These are phyloP conservation scores for Ophiostoma angusticollis DNA, from an alignment of 2,329 filamentous ascomycete genomes.

Conservation along the genomic window DNA sequence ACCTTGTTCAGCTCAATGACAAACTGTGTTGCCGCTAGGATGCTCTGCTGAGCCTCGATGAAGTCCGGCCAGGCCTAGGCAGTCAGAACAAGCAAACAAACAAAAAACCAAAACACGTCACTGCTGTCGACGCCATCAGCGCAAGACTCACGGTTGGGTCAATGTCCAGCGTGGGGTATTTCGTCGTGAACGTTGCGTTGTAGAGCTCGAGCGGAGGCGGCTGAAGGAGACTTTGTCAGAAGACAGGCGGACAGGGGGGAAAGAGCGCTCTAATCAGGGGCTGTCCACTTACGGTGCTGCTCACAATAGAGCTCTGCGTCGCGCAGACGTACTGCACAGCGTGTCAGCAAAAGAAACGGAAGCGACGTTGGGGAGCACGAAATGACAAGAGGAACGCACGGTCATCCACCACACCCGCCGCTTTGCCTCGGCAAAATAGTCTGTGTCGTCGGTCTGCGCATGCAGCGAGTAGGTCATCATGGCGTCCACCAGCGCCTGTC, in stretches of 20 bases:
- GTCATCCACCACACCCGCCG: conserved; percentile 42
- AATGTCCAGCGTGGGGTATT: conserved; percentile 26
- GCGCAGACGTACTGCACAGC: conserved; percentile 33
- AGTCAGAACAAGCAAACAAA: neutral
- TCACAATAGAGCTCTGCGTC: conserved; percentile 38
- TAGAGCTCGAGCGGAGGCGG: conserved; percentile 14
- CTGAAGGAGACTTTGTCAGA: too few species aligned
- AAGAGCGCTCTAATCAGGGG: too few species aligned
- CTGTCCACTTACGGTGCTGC: conserved; percentile 27
- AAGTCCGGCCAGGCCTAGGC: conserved; percentile 30
- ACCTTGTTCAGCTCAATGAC: conserved; percentile 34
- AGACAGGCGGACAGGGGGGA: too few species aligned
- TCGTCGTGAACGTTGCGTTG: conserved; percentile 29
- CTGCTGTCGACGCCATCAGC: too few species aligned
- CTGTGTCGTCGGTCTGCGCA: conserved; percentile 24
- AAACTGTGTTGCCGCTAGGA: conserved; percentile 33
- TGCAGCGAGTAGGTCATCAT: conserved; percentile 35
- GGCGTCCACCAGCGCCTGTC: conserved; percentile 33
- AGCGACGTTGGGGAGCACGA: too few species aligned
- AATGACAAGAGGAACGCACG: conserved; percentile 16
- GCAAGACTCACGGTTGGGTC: conserved; percentile 27
- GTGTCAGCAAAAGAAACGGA: conserved; percentile 17
- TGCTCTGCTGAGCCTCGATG: conserved; percentile 34
- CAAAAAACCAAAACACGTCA: too few species aligned
- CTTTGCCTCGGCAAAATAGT: conserved; percentile 32